Evolutionary conservation across 768 basidiomycete species (phyloP).

Genomic region (Coprinellus micaceus): DNA sequence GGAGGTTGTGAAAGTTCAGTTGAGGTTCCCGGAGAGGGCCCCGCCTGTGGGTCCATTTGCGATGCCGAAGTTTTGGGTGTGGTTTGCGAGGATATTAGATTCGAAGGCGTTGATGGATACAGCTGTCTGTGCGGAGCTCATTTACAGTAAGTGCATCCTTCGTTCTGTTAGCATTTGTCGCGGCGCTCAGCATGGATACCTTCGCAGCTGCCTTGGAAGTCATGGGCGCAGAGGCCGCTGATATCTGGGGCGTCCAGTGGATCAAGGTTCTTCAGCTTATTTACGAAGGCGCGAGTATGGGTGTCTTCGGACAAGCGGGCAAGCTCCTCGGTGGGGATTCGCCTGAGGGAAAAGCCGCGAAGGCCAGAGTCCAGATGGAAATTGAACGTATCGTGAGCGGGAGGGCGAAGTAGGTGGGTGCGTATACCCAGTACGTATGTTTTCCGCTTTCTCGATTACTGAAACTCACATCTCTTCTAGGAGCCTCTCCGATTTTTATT

Average conservation of each 20-base stretch:
- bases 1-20: constrained; percentile 49
- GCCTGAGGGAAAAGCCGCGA: constrained; percentile 13
- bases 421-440: no score
- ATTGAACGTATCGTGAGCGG: constrained; percentile 15
- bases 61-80: constrained; percentile 56
- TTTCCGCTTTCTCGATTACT: no score
- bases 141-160: constrained; percentile 52
- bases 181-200: constrained; percentile 7
- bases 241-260: constrained; percentile 78
- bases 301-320: constrained; percentile 19
- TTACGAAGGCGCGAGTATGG: constrained; percentile 58
- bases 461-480: no score
- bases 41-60: constrained; percentile 23
- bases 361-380: constrained; percentile 14
- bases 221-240: constrained; percentile 54
- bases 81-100: constrained; percentile 61
- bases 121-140: constrained; percentile 60
- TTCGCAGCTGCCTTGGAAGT: constrained; percentile 66
- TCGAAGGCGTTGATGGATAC: constrained; percentile 49
- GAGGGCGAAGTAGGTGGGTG: constrained; percentile 1
- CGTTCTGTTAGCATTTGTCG: constrained; percentile 3
- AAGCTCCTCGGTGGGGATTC: constrained; percentile 12
- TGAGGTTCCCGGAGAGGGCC: constrained; percentile 1
- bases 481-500: not conserved
- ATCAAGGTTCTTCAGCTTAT: constrained; percentile 65